Evolutionary conservation across 345 rosid genomes (phyloP).

Genomic region (Populus tremula): DNA sequence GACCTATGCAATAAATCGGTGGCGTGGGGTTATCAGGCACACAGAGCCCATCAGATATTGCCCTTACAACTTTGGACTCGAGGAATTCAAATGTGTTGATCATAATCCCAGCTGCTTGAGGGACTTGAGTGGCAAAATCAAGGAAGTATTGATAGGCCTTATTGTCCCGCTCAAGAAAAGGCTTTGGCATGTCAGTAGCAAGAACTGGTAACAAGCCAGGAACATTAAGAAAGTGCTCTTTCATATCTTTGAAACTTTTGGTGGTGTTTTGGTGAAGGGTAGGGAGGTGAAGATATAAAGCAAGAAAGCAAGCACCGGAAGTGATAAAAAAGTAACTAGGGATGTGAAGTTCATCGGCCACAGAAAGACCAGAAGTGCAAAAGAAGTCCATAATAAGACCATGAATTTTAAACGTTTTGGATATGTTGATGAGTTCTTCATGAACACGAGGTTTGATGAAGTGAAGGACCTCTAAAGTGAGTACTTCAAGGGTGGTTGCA

Average conservation of each 20-base stretch:
- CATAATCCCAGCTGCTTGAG: constrained; percentile 39
- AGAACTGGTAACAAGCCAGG: constrained; percentile 28
- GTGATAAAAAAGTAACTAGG: constrained; percentile 18
- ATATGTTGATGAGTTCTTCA: constrained; percentile 10
- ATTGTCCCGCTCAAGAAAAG: constrained; percentile 15
- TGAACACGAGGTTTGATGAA: constrained; percentile 22
- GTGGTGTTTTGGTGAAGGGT: neutral
- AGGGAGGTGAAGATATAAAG: constrained; percentile 8
- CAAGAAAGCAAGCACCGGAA: constrained; percentile 7
- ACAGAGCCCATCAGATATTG: constrained; percentile 42
- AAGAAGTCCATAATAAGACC: constrained; percentile 28
- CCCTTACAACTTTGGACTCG: constrained; percentile 38
- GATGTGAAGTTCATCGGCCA: constrained; percentile 14
- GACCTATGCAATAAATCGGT: constrained; percentile 51
- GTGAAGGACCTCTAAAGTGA: neutral
- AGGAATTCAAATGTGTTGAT: constrained; percentile 53
- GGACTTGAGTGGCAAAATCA: neutral
- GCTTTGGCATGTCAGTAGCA: constrained; percentile 15
- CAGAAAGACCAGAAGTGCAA: constrained; percentile 9
- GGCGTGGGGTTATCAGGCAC: constrained; percentile 28
- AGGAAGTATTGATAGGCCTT: constrained; percentile 13
- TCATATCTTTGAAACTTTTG: constrained; percentile 17
- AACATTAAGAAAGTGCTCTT: neutral
- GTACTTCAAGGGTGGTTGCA: neutral
- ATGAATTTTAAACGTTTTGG: neutral